phyloP scores from a whole-genome alignment of 2,329 filamentous ascomycete genomes.

The Xylariaceae sp. region DNA sequence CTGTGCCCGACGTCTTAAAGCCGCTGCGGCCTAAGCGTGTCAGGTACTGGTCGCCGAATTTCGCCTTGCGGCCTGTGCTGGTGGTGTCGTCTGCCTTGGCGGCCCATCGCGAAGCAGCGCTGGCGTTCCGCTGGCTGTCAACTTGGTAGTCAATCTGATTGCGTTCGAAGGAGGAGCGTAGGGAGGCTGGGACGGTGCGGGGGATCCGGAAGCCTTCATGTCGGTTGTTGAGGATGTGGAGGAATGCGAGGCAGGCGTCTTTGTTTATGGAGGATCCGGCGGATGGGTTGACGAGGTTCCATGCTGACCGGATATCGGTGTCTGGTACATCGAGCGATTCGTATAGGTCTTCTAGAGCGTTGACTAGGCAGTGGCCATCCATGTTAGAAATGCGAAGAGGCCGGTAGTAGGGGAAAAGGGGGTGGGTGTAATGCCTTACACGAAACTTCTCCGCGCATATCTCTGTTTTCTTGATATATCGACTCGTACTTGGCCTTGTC shows the following conservation, averaged over 20 bases:
- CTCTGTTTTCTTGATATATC: conserved; percentile 91
- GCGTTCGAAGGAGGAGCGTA: conserved; percentile 87
- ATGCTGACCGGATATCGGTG: conserved; percentile 83
- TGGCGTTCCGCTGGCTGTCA: conserved; percentile 65
- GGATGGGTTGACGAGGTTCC: conserved; percentile 96
- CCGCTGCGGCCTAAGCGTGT: conserved; percentile 81
- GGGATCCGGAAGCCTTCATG: conserved; percentile 96
- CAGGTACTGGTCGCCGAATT: conserved; percentile 96
- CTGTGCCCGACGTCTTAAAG: conserved; percentile 81
- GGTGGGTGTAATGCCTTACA: conserved; percentile 50
- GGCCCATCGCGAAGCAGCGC: conserved; percentile 73
- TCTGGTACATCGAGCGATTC: conserved; percentile 71
- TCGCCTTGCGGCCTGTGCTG: conserved; percentile 83
- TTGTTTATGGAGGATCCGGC: conserved; percentile 82
- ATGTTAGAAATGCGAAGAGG: neutral
- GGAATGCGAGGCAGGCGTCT: conserved; percentile 88
- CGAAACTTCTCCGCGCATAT: conserved; percentile 78
- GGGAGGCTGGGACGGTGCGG: conserved; percentile 83
- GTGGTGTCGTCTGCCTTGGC: conserved; percentile 76
- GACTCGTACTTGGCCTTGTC: conserved; percentile 96
- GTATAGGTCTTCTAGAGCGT: conserved; percentile 79
- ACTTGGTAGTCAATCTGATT: conserved; percentile 96
- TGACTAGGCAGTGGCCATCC: conserved; percentile 51
- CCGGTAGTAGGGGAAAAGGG: neutral
- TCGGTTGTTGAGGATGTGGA: conserved; percentile 94